phyloP scores from a whole-genome alignment of 306 rosid genomes.

The Sophora flavescens region DNA sequence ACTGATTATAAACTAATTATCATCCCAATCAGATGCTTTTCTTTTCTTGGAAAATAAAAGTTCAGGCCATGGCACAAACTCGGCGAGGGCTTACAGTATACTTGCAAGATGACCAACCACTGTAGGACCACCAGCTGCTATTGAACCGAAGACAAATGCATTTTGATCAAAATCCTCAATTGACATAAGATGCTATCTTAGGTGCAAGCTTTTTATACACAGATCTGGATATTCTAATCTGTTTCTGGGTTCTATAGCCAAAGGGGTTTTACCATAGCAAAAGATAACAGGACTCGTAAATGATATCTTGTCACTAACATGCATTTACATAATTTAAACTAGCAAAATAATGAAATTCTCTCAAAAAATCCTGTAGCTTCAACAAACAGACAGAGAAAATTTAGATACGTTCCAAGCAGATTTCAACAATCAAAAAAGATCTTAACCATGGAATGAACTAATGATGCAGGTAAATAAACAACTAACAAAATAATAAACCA shows the following conservation, averaged over 20 bases:
- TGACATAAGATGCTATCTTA: not conserved
- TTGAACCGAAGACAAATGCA: not conserved
- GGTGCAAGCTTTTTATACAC: not conserved
- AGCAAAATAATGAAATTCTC: slow-evolving; percentile 23
- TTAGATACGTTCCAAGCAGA: not conserved
- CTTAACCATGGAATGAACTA: too few species aligned
- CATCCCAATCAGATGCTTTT: not conserved
- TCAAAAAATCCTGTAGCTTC: not conserved
- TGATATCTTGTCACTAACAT: not conserved
- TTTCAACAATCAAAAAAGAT: slow-evolving; percentile 9
- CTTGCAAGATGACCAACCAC: too few species aligned
- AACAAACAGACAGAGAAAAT: not conserved
- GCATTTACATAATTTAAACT: not conserved
- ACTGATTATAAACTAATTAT: not conserved
- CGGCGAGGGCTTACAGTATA: too few species aligned
- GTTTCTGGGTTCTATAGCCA: slow-evolving; percentile 4
- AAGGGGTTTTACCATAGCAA: slow-evolving; percentile 14
- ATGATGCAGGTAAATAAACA: not conserved
- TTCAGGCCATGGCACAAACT: too few species aligned
- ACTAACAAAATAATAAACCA: not conserved
- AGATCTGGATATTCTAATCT: not conserved
- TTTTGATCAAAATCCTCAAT: not conserved
- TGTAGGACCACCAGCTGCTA: too few species aligned
- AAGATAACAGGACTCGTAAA: slow-evolving; percentile 11
- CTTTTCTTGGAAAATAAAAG: not conserved